phyloP scores from a whole-genome alignment of 2,329 filamentous ascomycete species.

The Neoascochyta sp. region DNA sequence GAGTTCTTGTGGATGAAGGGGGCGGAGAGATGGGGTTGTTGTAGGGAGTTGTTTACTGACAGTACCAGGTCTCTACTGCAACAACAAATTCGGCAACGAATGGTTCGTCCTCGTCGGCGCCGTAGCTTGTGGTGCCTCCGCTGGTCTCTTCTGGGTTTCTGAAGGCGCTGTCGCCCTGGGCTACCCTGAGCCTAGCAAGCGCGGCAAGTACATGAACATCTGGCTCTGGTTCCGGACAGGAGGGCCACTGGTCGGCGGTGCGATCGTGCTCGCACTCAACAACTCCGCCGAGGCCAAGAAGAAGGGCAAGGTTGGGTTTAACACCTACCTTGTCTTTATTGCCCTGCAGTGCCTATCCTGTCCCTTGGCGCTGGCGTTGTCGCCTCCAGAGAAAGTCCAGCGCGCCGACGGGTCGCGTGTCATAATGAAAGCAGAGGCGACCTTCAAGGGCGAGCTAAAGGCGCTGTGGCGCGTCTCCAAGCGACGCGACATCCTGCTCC shows the following conservation, averaged over 20 bases:
- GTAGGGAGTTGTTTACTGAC: too few species aligned
- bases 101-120: conserved; percentile 53
- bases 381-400: conserved; percentile 43
- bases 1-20: too few species aligned
- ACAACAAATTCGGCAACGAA: conserved; percentile 50
- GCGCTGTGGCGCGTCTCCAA: conserved; percentile 35
- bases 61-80: conserved; percentile 45
- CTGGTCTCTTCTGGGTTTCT: conserved; percentile 51
- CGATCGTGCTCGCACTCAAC: conserved; percentile 48
- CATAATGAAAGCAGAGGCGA: conserved; percentile 36
- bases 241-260: conserved; percentile 48
- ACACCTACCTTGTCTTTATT: conserved; percentile 46
- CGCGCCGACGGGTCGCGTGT: conserved; percentile 42
- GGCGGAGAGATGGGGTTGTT: too few species aligned
- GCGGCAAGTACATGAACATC: conserved; percentile 48
- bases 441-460: conserved; percentile 40
- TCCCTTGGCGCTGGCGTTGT: conserved; percentile 41
- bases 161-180: conserved; percentile 51
- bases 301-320: conserved; percentile 33
- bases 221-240: conserved; percentile 51
- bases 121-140: conserved; percentile 48
- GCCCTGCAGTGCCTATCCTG: conserved; percentile 39
- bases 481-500: conserved; percentile 36
- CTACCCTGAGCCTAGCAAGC: conserved; percentile 48
- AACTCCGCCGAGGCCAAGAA: conserved; percentile 25